Evolutionary conservation across 1,284 basidiomycete genomes (phyloP).

Genomic region (Irpex sp.): DNA sequence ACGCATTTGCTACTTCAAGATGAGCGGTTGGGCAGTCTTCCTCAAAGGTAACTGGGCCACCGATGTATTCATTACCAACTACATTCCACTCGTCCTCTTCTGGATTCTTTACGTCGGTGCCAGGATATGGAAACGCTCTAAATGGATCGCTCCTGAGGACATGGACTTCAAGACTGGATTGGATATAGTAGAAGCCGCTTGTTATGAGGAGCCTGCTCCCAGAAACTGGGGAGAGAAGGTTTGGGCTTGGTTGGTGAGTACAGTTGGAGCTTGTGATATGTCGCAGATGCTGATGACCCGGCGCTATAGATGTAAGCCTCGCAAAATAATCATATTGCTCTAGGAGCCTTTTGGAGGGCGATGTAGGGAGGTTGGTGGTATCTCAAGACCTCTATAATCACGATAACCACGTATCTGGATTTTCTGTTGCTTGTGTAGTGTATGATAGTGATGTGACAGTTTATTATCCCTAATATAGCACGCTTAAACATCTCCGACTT

Average conservation of each 20-base stretch:
- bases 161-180: constrained; percentile 80
- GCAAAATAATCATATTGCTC: not conserved
- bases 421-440: not conserved
- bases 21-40: constrained; percentile 78
- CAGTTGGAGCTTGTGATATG: not conserved
- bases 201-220: constrained; percentile 65
- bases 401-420: too few species aligned
- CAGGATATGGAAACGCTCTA: constrained; percentile 48
- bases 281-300: not conserved
- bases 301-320: not conserved
- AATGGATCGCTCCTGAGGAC: constrained; percentile 46
- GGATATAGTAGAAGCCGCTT: constrained; percentile 68
- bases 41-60: constrained; percentile 59
- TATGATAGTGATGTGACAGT: not conserved
- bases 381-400: too few species aligned
- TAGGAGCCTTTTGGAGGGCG: too few species aligned
- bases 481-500: too few species aligned
- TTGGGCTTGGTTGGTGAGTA: constrained; percentile 66
- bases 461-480: not conserved
- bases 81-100: constrained; percentile 74
- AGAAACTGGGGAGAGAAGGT: constrained; percentile 60
- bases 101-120: constrained; percentile 65
- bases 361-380: too few species aligned
- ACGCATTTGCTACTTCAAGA: constrained; percentile 26
- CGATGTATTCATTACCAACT: constrained; percentile 72